phyloP scores from a whole-genome alignment of 2,329 filamentous ascomycete genomes.

The Ophiostoma triangulosporum region DNA sequence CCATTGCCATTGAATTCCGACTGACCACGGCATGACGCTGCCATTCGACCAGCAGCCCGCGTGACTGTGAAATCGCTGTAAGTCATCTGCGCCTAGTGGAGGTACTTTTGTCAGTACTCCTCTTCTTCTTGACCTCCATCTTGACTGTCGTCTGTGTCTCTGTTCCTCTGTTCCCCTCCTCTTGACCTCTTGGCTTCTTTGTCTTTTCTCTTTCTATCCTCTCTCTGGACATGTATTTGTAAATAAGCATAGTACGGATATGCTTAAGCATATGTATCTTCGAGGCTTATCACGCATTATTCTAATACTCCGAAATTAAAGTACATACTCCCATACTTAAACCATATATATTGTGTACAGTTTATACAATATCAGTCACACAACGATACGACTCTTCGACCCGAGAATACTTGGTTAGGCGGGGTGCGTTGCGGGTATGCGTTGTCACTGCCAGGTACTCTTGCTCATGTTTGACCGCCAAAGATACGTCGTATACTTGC shows the following conservation, averaged over 20 bases:
- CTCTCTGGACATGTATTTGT: no score
- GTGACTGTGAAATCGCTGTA: background rate
- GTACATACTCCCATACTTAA: no score
- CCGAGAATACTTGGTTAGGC: slow-evolving; percentile 7
- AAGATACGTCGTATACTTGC: background rate
- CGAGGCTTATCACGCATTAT: no score
- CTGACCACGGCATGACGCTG: background rate
- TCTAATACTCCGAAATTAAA: no score
- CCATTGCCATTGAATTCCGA: background rate
- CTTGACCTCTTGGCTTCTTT: background rate
- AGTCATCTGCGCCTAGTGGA: background rate
- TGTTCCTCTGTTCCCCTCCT: background rate
- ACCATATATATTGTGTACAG: no score
- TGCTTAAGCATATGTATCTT: no score
- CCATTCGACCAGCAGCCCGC: background rate
- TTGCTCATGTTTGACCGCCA: background rate
- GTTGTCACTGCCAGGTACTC: background rate
- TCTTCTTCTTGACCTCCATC: no score
- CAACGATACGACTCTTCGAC: background rate
- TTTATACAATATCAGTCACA: no score
- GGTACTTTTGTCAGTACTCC: background rate
- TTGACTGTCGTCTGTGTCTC: no score
- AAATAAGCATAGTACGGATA: no score
- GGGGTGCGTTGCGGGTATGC: slow-evolving; percentile 1
- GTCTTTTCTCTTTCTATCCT: background rate